Evolutionary conservation across 108 stramenopile species (phyloP), one percentile per base, ranked within the genome.

Genomic region (Thalassiosira profunda): DNA sequence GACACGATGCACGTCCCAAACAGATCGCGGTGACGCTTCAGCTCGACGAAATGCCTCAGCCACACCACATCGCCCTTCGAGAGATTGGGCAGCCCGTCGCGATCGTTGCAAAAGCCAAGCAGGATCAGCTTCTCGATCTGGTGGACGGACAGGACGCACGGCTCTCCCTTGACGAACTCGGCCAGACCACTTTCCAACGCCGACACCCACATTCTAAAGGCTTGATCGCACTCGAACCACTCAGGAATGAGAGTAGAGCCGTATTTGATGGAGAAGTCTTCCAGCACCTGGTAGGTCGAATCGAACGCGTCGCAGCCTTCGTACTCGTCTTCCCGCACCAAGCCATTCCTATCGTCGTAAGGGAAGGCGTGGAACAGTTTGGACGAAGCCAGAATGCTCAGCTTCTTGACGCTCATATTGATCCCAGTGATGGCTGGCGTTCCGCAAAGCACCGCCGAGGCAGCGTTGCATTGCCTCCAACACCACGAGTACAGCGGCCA

Each of bases 111-210:
- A 43, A 76, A 76, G 26, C 74, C 74, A 62, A 76, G 55, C 40
- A 76, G 26, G 25, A 68, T 68, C 35, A 76, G 45, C 44, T 41
- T 62, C 56, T 76, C 74, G 45, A 76, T 76, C 54, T 76, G 74
- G 29, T 45, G 59, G n/a, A 26, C 61, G 14, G 74, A 76, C 9
- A 76, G 37, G 10, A 58, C 74, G 47, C 74, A 76, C 1, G 52
- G 30, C 21, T 67, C 60, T 25, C 74, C 74, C 17, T 62, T 76
- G 30, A 42, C 25, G 35, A 67, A 62, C 24, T 58, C 38, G 33
- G 30, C 40, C 14, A 76, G 20, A 18, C 57, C 51, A 24, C 31
- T 38, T 14, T 76, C 42, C 52, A 67, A 38, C 23, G 58, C 66
- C 23, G 45, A 20, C 20, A 67, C 45, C 74, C 74, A 76, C 33